Conservation (phyloP, 345 rosid species). For the Eucalyptus sideroxylon region DNA sequence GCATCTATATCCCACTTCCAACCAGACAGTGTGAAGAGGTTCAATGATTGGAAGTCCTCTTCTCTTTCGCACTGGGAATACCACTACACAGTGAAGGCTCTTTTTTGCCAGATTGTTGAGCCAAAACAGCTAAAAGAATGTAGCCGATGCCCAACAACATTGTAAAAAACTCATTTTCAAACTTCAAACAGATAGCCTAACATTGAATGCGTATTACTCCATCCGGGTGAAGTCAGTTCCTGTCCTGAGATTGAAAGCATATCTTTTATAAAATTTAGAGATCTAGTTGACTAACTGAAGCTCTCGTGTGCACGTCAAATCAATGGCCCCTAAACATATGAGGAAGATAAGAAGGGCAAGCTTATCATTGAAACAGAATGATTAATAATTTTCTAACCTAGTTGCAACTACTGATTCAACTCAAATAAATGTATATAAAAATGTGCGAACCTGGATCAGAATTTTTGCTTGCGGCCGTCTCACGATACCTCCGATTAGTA, state of each 20-base stretch:
- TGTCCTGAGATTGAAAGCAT: background rate
- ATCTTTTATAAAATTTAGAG: background rate
- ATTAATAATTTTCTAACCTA: background rate
- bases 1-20: background rate
- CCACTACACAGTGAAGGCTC: background rate
- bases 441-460: constrained; percentile 16
- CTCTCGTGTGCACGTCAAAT: background rate
- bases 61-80: background rate
- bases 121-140: background rate
- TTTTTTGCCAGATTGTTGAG: background rate
- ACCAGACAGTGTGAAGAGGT: background rate
- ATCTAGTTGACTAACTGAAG: background rate
- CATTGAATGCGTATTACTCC: background rate
- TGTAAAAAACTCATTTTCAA: background rate
- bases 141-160: background rate
- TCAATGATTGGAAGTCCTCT: background rate
- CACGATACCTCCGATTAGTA: constrained; percentile 43
- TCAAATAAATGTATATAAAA: background rate
- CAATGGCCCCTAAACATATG: background rate
- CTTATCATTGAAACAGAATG: background rate
- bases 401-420: background rate
- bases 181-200: background rate
- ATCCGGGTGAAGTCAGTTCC: background rate
- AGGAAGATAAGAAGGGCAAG: background rate
- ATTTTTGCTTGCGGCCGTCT: constrained; percentile 10